Conservation (phyloP, 805 yeast genomes). For the Metschnikowia vanudenii region DNA sequence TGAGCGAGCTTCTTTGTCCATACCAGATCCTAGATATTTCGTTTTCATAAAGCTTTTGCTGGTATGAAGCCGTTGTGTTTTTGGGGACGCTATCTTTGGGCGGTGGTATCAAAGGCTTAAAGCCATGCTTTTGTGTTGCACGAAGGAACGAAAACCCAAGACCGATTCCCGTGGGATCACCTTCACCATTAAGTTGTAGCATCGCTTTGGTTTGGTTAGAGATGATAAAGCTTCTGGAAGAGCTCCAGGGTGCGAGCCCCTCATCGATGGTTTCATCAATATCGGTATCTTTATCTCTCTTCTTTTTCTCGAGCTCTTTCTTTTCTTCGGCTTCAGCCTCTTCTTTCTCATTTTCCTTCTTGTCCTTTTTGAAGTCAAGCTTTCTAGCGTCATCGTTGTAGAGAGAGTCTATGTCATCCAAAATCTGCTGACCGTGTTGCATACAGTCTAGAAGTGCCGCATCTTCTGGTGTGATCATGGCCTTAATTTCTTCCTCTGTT, state of each 20-base stretch:
- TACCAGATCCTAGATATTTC: conserved; percentile 91
- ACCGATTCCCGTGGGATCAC: conserved; percentile 91
- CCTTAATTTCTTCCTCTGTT: conserved; percentile 67
- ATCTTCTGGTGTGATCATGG: conserved; percentile 93
- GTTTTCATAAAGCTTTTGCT: conserved; percentile 88
- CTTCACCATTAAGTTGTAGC: conserved; percentile 91
- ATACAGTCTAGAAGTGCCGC: conserved; percentile 81
- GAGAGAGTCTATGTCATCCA: conserved; percentile 75
- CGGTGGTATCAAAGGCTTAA: conserved; percentile 42
- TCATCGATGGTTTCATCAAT: conserved; percentile 67
- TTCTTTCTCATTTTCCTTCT: conserved; percentile 40
- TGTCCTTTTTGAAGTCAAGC: conserved; percentile 25
- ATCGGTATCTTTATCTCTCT: conserved; percentile 28
- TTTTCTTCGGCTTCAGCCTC: conserved; percentile 22
- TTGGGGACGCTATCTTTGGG: conserved; percentile 39
- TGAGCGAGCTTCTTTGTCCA: conserved; percentile 65
- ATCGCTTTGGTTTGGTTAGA: conserved; percentile 97
- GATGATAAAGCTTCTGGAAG: conserved; percentile 84
- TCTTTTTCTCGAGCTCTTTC: conserved; percentile 26
- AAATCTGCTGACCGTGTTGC: conserved; percentile 87
- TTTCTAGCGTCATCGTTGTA: conserved; percentile 34
- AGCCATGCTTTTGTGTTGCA: conserved; percentile 95
- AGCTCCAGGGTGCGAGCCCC: conserved; percentile 90
- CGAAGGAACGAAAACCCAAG: conserved; percentile 84
- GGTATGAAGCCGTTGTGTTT: conserved; percentile 47